Conservation (phyloP, 805 yeast species). For the Barnettozyma vustinii region DNA sequence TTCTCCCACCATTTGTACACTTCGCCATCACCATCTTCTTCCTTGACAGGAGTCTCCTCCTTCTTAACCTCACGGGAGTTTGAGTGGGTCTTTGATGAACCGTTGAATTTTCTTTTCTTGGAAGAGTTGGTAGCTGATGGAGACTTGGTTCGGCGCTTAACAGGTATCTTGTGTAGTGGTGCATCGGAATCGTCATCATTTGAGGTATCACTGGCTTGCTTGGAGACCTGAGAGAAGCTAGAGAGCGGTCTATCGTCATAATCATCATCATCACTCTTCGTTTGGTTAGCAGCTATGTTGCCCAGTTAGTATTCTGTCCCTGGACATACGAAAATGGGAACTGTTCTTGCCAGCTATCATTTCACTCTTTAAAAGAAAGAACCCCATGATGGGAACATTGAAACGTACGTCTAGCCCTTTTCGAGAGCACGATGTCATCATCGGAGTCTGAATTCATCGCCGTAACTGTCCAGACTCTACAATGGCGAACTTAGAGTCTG, state of each 20-base stretch:
- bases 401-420: constrained; percentile 20
- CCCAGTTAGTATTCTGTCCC: constrained; percentile 1
- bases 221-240: constrained; percentile 11
- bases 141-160: constrained; percentile 7
- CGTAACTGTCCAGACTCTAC: not conserved
- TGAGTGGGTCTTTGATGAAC: constrained; percentile 3
- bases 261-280: constrained; percentile 10
- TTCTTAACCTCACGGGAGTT: constrained; percentile 6
- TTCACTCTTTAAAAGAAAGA: not conserved
- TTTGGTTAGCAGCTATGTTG: not conserved
- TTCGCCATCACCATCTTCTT: constrained; percentile 51
- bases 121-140: constrained; percentile 14
- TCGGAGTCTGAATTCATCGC: constrained; percentile 28
- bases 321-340: not conserved
- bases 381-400: not conserved
- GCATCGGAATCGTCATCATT: constrained; percentile 25
- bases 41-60: constrained; percentile 13
- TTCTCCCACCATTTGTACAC: constrained; percentile 85
- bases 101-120: constrained; percentile 21
- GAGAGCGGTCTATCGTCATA: constrained; percentile 23
- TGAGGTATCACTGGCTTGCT: constrained; percentile 13
- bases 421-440: constrained; percentile 27
- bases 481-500: not conserved
- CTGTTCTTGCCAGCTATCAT: not conserved
- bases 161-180: constrained; percentile 12